These are phyloP conservation scores for Populus hybrid DNA, from an alignment of 441 rosid genomes.

Conservation along the genomic window DNA sequence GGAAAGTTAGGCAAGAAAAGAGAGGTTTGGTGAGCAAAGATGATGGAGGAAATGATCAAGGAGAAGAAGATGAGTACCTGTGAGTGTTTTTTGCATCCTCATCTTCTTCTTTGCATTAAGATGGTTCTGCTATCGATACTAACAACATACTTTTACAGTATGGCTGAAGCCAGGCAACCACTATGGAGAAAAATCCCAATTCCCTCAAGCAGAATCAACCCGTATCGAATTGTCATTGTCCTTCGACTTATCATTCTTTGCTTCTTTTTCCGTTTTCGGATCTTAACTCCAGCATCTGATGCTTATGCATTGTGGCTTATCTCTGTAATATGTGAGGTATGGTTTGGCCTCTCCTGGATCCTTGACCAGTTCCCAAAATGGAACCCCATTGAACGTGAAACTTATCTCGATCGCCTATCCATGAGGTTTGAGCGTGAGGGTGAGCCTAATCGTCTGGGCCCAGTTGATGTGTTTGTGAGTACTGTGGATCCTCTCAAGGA, in stretches of 20 bases:
- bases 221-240: slow-evolving; percentile 83
- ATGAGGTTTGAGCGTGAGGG: slow-evolving; percentile 80
- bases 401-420: slow-evolving; percentile 77
- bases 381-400: slow-evolving; percentile 75
- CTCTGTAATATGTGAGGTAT: slow-evolving; percentile 83
- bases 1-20: slow-evolving; percentile 86
- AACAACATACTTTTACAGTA: slow-evolving; percentile 34
- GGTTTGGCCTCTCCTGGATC: slow-evolving; percentile 95
- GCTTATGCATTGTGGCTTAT: slow-evolving; percentile 88
- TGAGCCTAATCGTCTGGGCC: slow-evolving; percentile 62
- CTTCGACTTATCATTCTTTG: slow-evolving; percentile 60
- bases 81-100: slow-evolving; percentile 23
- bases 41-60: slow-evolving; percentile 52
- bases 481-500: slow-evolving; percentile 91
- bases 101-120: background rate
- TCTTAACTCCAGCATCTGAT: slow-evolving; percentile 77
- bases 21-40: slow-evolving; percentile 63
- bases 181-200: slow-evolving; percentile 80
- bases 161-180: slow-evolving; percentile 92
- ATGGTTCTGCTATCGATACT: background rate
- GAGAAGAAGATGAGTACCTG: slow-evolving; percentile 75
- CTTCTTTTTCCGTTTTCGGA: slow-evolving; percentile 84
- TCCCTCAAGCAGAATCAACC: slow-evolving; percentile 80
- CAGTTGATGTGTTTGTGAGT: slow-evolving; percentile 84
- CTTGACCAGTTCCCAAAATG: slow-evolving; percentile 96